Evolutionary conservation across 345 rosid species (phyloP).

Genomic region (Lepidium aucheri): DNA sequence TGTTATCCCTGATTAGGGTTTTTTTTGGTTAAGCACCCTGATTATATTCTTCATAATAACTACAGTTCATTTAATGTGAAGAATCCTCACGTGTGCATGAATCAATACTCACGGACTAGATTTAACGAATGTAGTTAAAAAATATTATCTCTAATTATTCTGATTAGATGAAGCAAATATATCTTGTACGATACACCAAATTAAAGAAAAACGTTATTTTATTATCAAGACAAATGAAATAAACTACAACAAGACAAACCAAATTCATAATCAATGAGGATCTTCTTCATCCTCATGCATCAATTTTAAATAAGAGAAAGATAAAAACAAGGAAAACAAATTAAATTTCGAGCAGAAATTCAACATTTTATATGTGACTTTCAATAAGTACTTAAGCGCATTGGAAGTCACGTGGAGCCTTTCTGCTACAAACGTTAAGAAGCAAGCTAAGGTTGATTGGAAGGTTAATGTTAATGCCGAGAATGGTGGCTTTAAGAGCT

Average conservation of each 20-base stretch:
- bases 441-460: conserved; percentile 35
- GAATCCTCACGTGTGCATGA: not conserved
- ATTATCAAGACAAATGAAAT: conserved; percentile 5
- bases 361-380: not conserved
- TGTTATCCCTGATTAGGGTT: too few relatives aligned
- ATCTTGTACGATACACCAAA: too few relatives aligned
- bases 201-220: not conserved
- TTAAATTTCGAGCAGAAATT: not conserved
- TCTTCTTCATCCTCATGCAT: not conserved
- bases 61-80: not conserved
- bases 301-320: not conserved
- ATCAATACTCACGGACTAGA: not conserved
- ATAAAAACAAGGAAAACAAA: not conserved
- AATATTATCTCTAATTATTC: not conserved
- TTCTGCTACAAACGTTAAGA: conserved; percentile 32
- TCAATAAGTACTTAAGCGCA: conserved; percentile 17
- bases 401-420: conserved; percentile 31
- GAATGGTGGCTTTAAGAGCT: conserved; percentile 35
- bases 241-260: not conserved
- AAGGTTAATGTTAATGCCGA: conserved; percentile 38
- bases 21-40: too few relatives aligned
- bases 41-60: too few relatives aligned
- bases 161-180: not conserved
- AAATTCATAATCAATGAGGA: not conserved
- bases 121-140: not conserved